Evolutionary conservation across 768 basidiomycete genomes (phyloP), one percentile per base, ranked within the genome.

Genomic region (Tephrocybe sp.): DNA sequence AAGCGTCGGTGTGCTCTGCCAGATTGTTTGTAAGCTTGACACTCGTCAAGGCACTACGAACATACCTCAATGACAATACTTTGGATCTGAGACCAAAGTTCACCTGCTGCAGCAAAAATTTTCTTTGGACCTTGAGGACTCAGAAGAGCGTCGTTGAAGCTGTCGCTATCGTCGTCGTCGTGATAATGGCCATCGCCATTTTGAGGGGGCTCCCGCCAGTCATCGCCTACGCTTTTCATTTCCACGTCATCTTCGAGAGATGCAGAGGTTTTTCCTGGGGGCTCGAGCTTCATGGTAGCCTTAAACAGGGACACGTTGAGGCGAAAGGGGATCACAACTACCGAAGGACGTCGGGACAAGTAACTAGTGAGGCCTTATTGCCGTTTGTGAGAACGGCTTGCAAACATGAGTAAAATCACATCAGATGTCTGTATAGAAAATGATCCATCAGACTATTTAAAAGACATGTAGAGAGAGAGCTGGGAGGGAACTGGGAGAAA

Each of bases 1-100:
- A 23, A 99, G 76, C 15, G 93, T 90, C 1, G 96, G 95, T 2
- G 90, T 83, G 32, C 88, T 88, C 96, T 98, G 23, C 33, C 15
- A 15, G 15, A 37, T 36, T 15, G 18, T 34, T 4, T 36, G 37
- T 18, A 28, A 26, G 45, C 36, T 36, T n/a, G 34, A 36, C 7
- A 15, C 7, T 9, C 20, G 26, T 23, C 34, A 17, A 24, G 17
- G 28, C 5, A 11, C 5, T 30, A 30, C 40, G 17, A 18, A 70
- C 76, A 38, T 61, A 90, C 90, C 79, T 92, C 88, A 20, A 87
- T 64, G 34, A 90, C 83, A 45, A 91, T 88, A 30, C 76, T 66
- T 57, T 73, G 73, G 8, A 82, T 72, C 60, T 84, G 84, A 1
- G 69, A 61, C 86, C 86, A 88, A 14, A 75, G 50, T 28, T 57